Percentiles rank a stretch among this genome's conserved stretches.
phyloP scores from a whole-genome alignment of 225 moss, liverwort and hornwort genomes.

The Anthoceros angustus region DNA sequence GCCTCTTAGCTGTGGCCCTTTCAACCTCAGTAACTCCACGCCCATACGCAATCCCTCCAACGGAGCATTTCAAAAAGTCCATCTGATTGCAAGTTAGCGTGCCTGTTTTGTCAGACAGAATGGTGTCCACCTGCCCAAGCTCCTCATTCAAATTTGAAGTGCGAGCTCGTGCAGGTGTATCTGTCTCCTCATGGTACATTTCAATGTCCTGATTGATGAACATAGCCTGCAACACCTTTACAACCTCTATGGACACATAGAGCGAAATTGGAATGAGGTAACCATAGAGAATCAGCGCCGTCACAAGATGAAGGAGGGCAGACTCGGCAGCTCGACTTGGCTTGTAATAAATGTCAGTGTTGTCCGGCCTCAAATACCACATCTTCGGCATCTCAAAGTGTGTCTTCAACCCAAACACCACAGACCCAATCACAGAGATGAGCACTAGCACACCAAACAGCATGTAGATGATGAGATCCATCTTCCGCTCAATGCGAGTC shows the following conservation, averaged over 20 bases:
- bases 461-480: constrained; percentile 86
- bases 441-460: constrained; percentile 54
- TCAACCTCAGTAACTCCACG: constrained; percentile 87
- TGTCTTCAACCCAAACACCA: constrained; percentile 44
- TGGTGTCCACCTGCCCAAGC: constrained; percentile 89
- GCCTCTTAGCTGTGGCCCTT: constrained; percentile 72
- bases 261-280: constrained; percentile 95
- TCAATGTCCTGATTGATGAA: constrained; percentile 77
- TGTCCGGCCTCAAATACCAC: constrained; percentile 47
- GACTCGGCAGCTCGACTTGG: constrained; percentile 34
- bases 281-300: constrained; percentile 63
- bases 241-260: constrained; percentile 86
- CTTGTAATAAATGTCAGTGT: constrained; percentile 21
- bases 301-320: constrained; percentile 58
- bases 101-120: constrained; percentile 93
- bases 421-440: constrained; percentile 67
- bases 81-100: constrained; percentile 92
- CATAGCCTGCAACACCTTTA: constrained; percentile 80
- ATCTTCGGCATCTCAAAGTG: constrained; percentile 27
- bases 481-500: constrained; percentile 85
- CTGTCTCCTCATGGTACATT: constrained; percentile 77
- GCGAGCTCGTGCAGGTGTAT: constrained; percentile 78
- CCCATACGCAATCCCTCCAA: constrained; percentile 71
- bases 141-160: constrained; percentile 95
- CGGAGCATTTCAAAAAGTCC: constrained; percentile 97